These are phyloP conservation scores for Solanum chacoense DNA, from an alignment of 305 asterid species.

Conservation along the genomic window DNA sequence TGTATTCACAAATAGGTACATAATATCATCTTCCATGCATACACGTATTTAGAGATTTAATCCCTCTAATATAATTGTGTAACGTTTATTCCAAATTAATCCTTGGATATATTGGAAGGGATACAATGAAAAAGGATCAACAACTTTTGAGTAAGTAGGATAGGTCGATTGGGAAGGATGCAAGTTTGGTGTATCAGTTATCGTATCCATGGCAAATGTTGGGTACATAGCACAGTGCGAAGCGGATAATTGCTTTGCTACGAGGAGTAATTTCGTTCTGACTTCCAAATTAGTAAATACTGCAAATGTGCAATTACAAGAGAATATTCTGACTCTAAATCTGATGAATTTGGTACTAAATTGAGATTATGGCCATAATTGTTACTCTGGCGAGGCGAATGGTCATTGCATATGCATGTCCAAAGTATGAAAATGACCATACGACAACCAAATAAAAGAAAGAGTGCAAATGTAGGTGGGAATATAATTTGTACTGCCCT, in stretches of 20 bases:
- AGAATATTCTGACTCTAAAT: not conserved
- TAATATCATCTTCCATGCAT: not conserved
- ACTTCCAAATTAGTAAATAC: not conserved
- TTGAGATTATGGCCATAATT: not conserved
- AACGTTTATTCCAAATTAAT: not conserved
- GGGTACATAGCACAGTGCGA: not conserved
- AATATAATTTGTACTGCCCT: not conserved
- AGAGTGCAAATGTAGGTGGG: not conserved
- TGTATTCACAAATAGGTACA: not conserved
- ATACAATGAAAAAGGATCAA: not conserved
- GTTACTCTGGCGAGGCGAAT: not conserved
- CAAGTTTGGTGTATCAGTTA: not conserved
- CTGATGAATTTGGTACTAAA: not conserved
- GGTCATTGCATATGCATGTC: not conserved
- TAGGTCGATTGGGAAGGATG: fast-evolving
- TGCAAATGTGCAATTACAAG: not conserved
- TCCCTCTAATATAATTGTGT: not conserved
- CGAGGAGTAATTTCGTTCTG: not conserved
- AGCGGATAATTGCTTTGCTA: not conserved
- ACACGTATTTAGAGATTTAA: not conserved
- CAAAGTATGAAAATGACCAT: not conserved
- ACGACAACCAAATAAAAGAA: not conserved
- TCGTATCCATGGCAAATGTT: fast-evolving
- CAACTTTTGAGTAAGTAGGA: not conserved
- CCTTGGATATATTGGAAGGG: not conserved